Base-by-base conservation (phyloP, 2,329 filamentous ascomycete species). In the Fusarium albidum region DNA sequence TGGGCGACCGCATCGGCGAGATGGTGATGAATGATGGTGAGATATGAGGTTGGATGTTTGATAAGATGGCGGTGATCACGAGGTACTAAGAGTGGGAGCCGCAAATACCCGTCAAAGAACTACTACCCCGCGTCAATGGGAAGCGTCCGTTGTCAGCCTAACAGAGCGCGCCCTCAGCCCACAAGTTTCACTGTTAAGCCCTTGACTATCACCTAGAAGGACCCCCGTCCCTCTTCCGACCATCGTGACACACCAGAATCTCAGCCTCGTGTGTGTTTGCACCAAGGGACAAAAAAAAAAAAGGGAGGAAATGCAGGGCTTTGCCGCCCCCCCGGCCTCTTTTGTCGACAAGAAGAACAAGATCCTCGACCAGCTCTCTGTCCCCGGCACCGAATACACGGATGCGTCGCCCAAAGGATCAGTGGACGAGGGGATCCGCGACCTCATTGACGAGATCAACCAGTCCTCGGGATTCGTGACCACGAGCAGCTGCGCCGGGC, bases 371-470 rank as follows among this genome's bases (percentile, higher is more conserved):
- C 83, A 88, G 61, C 85, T 97, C 4, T 77, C 84, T 9, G 79
- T 86, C 4, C 89, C 92, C 2, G 83, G 85, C 35, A 80, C 79
- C 5, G 82, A 89, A 53, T 96, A 96, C 73, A 84, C 85, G 33
- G 94, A 97, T 73, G 82, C 89, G 8, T 96, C 91, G 2, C 93
- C 94, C 3, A 97, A 97, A 76, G 94, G 93, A 13, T 89, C 87
- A 1, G 83, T 98, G 15, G 94, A 98, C 71, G 83, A 78, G 40
- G 89, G 86, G 1, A 92, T 98, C 61, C 83, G 88, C 39, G 81
- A 87, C 17, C 78, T 97, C 47, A 92, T 98, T 55, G 80, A 82
- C 43, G 85, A 89, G 62, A 88, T 98, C 70, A 98, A 98, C 73
- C 71, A 67, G 2, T 69, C 88, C 6, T 82, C 87, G 2, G 92